Evolutionary conservation across 306 rosid species (phyloP).

Genomic region (Begonia loranthoides): DNA sequence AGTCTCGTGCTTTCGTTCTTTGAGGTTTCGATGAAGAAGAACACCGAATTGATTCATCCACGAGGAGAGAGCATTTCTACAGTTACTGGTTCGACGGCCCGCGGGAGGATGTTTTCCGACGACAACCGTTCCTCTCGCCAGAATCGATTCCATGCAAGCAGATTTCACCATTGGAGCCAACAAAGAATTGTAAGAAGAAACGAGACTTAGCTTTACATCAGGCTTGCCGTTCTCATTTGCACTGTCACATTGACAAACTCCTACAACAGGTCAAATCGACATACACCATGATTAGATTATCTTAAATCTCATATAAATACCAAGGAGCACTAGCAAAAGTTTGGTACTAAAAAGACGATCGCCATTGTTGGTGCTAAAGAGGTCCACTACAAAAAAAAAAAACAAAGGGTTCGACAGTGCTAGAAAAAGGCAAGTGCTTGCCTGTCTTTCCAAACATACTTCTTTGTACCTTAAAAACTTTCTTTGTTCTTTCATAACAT

Average conservation of each 20-base stretch:
- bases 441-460: too few species aligned
- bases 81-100: slow-evolving; percentile 7
- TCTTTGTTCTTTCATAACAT: too few species aligned
- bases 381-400: too few species aligned
- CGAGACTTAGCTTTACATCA: slow-evolving; percentile 46
- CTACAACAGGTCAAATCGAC: slow-evolving; percentile 23
- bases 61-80: slow-evolving; percentile 18
- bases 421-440: too few species aligned
- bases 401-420: too few species aligned
- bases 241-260: slow-evolving; percentile 50
- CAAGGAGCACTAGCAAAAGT: slow-evolving; percentile 13
- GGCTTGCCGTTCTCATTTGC: slow-evolving; percentile 45
- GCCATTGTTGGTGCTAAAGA: slow-evolving; percentile 46
- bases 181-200: slow-evolving; percentile 56
- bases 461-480: too few species aligned
- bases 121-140: slow-evolving; percentile 13
- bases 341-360: slow-evolving; percentile 24
- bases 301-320: not conserved
- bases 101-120: slow-evolving; percentile 14
- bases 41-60: slow-evolving; percentile 66
- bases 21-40: slow-evolving; percentile 74
- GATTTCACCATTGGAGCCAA: slow-evolving; percentile 63
- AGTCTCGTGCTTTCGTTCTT: slow-evolving; percentile 73
- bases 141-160: slow-evolving; percentile 31
- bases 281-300: not conserved